Conservation (phyloP, 2,329 filamentous ascomycete species). For the Periconia digitata region DNA sequence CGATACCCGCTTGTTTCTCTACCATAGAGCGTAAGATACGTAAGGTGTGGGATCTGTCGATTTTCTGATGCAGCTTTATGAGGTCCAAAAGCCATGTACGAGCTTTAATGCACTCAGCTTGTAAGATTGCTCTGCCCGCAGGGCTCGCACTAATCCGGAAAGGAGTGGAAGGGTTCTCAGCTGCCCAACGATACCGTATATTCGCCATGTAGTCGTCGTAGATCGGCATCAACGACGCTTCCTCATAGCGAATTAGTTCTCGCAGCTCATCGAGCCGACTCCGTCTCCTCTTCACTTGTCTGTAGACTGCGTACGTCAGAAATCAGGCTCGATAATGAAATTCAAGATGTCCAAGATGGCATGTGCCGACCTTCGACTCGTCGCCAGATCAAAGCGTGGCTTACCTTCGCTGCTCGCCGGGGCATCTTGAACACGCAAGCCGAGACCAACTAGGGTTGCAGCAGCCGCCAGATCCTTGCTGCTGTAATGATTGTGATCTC, state of each 20-base stretch:
- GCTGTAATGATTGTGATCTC: not conserved
- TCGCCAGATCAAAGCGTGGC: too few relatives aligned
- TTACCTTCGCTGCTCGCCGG: too few relatives aligned
- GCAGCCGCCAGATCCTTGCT: not conserved
- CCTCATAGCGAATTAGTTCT: not conserved
- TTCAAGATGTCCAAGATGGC: too few relatives aligned
- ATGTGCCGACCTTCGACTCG: too few relatives aligned
- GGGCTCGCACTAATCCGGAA: not conserved
- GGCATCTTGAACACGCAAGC: not conserved
- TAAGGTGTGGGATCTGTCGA: not conserved
- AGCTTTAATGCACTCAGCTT: not conserved
- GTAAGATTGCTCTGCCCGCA: not conserved
- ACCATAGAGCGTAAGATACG: not conserved
- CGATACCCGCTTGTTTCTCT: not conserved
- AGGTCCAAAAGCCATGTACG: not conserved
- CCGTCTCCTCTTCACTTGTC: too few relatives aligned
- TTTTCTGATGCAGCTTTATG: not conserved
- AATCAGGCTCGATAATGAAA: too few relatives aligned
- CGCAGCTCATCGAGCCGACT: not conserved
- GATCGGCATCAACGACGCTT: not conserved
- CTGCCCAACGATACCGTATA: not conserved
- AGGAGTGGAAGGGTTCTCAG: not conserved
- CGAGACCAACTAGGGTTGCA: not conserved
- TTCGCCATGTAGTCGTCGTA: not conserved
- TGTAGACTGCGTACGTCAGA: too few relatives aligned